phyloP scores from a whole-genome alignment of 495 filamentous ascomycete genomes.

The Daldinia bambusicola region DNA sequence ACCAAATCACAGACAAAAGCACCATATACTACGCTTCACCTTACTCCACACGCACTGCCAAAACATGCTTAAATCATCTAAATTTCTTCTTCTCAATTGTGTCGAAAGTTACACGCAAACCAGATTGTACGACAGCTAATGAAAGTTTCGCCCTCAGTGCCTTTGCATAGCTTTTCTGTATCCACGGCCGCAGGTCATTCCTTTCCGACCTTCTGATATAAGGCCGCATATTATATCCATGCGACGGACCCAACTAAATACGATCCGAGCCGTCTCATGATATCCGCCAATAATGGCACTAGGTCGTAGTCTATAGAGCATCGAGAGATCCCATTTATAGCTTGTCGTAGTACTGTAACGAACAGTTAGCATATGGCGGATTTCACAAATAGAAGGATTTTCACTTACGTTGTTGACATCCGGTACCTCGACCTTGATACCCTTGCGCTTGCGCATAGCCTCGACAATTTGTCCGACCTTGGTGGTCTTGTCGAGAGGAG shows the following conservation, averaged over 20 bases:
- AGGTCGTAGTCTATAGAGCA: constrained; percentile 53
- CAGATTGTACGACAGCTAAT: constrained; percentile 46
- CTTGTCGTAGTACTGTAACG: constrained; percentile 95
- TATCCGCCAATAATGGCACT: constrained; percentile 50
- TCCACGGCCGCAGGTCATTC: constrained; percentile 47
- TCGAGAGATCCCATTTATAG: constrained; percentile 70
- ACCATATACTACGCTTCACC: neutral
- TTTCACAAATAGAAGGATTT: constrained; percentile 7
- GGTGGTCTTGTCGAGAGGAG: constrained; percentile 83
- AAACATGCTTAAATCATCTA: constrained; percentile 21
- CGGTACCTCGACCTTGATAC: constrained; percentile 94
- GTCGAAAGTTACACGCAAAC: constrained; percentile 43
- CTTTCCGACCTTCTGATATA: constrained; percentile 39
- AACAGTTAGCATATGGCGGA: constrained; percentile 59
- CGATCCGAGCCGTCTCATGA: constrained; percentile 46
- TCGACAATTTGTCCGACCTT: constrained; percentile 87
- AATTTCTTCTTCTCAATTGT: constrained; percentile 43
- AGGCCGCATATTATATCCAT: constrained; percentile 44
- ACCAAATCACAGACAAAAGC: neutral
- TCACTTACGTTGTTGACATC: constrained; percentile 90
- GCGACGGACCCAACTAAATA: constrained; percentile 31
- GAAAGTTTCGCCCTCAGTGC: constrained; percentile 44
- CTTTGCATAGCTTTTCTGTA: constrained; percentile 48
- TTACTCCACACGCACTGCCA: constrained; percentile 4
- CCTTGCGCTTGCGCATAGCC: constrained; percentile 98